A percentile compares a stretch with the other conserved stretches of the same genome.
Evolutionary conservation across 148 eudicot species (phyloP).

Genomic region (Chenopodium album): DNA sequence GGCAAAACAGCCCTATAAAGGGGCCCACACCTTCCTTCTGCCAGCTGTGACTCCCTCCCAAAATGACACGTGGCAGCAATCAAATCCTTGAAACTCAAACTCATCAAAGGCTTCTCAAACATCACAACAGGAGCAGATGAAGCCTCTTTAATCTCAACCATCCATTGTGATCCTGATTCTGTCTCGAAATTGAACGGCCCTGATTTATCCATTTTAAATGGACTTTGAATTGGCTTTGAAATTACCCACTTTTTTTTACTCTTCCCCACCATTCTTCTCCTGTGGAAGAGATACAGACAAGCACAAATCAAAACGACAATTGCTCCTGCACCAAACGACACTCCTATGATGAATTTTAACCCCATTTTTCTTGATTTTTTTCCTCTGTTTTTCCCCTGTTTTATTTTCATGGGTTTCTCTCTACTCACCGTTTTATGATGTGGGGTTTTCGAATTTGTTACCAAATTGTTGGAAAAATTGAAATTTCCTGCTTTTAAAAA

Average conservation of each 20-base stretch:
- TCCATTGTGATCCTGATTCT: slow-evolving; percentile 83
- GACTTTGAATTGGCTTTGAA: slow-evolving; percentile 55
- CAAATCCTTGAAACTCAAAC: slow-evolving; percentile 77
- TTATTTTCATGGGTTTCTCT: slow-evolving; percentile 15
- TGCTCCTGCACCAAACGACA: slow-evolving; percentile 43
- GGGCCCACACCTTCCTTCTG: slow-evolving; percentile 84
- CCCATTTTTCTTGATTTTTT: slow-evolving; percentile 18
- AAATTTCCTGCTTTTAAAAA: slow-evolving; percentile 63
- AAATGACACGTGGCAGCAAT: slow-evolving; percentile 85
- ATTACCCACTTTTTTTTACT: slow-evolving; percentile 66
- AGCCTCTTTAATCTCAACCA: slow-evolving; percentile 65
- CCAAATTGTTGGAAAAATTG: slow-evolving; percentile 17
- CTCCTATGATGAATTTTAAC: slow-evolving; percentile 19
- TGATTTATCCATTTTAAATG: slow-evolving; percentile 62
- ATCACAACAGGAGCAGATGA: slow-evolving; percentile 69
- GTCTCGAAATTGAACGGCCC: slow-evolving; percentile 92
- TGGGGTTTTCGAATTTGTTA: slow-evolving; percentile 23
- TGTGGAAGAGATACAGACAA: slow-evolving; percentile 26
- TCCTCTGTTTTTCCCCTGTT: slow-evolving; percentile 18
- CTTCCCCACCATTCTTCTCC: slow-evolving; percentile 32
- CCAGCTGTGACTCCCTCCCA: slow-evolving; percentile 76
- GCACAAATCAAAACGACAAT: slow-evolving; percentile 21
- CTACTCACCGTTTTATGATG: slow-evolving; percentile 28
- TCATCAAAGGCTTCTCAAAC: slow-evolving; percentile 98
- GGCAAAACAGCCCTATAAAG: slow-evolving; percentile 80